phyloP scores from a whole-genome alignment of 768 basidiomycete species.

The Exidia glandulosa region DNA sequence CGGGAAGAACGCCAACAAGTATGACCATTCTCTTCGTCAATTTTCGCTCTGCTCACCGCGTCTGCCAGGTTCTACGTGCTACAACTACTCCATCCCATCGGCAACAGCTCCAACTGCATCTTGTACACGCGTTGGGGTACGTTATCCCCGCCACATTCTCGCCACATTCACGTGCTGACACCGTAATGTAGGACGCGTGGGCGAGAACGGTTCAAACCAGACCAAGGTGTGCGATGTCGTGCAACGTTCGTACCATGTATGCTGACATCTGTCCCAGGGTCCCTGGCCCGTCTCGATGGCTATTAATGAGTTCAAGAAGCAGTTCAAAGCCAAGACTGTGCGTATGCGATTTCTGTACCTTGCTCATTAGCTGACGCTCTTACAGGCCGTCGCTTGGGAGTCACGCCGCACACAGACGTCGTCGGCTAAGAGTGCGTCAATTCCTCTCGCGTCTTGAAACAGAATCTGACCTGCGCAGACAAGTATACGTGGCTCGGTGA shows the following conservation, averaged over 20 bases:
- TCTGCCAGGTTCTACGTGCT: slow-evolving; percentile 43
- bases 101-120: slow-evolving; percentile 22
- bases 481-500: slow-evolving; percentile 53
- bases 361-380: neutral
- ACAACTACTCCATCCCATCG: slow-evolving; percentile 42
- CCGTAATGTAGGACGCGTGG: slow-evolving; percentile 33
- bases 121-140: slow-evolving; percentile 47
- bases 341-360: neutral
- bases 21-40: slow-evolving; percentile 1
- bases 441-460: neutral
- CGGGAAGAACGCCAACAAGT: slow-evolving; percentile 34
- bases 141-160: neutral
- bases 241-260: neutral
- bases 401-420: slow-evolving; percentile 15
- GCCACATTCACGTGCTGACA: neutral
- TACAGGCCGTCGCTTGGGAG: slow-evolving; percentile 31
- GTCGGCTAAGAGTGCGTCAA: neutral
- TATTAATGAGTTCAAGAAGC: slow-evolving; percentile 45
- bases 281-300: slow-evolving; percentile 31
- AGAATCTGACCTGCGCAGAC: slow-evolving; percentile 21
- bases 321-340: slow-evolving; percentile 45
- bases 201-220: slow-evolving; percentile 41
- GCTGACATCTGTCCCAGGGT: slow-evolving; percentile 26
- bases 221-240: slow-evolving; percentile 27
- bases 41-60: neutral